Percentiles rank a stretch among this genome's conserved stretches.
phyloP scores from a whole-genome alignment of 495 filamentous ascomycete species.

The Letharia columbiana region DNA sequence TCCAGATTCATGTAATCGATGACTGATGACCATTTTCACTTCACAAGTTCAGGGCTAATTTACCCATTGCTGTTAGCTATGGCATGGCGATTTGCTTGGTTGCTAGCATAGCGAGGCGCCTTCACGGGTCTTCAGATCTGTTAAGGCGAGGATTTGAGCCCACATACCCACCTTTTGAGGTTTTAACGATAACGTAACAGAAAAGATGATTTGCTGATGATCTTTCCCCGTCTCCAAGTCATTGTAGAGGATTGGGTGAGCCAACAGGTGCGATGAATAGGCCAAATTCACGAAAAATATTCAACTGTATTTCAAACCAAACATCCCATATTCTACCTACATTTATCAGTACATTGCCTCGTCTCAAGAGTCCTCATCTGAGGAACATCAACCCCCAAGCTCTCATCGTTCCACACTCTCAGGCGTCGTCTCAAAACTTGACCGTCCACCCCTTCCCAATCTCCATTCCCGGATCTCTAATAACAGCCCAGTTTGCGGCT shows the following conservation, averaged over 20 bases:
- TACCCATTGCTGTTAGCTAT: not conserved
- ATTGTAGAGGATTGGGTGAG: not conserved
- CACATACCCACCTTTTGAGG: not conserved
- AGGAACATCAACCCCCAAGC: not conserved
- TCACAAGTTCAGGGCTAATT: not conserved
- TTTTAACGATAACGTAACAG: not conserved
- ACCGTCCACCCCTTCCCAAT: slow-evolving; percentile 81
- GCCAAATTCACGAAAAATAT: not conserved
- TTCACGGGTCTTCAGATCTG: not conserved
- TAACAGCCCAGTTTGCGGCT: slow-evolving; percentile 69
- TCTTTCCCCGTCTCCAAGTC: not conserved
- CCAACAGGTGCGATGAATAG: not conserved
- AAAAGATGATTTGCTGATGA: not conserved
- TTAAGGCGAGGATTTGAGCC: not conserved
- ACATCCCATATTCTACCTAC: not conserved
- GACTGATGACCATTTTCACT: slow-evolving; percentile 2
- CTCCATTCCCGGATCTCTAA: slow-evolving; percentile 66
- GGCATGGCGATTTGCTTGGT: slow-evolving; percentile 4
- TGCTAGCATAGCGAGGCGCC: not conserved
- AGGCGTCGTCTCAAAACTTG: slow-evolving; percentile 40
- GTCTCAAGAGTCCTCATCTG: not conserved
- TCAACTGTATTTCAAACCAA: not conserved
- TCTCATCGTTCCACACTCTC: not conserved
- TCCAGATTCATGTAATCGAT: slow-evolving; percentile 7
- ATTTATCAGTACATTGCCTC: not conserved